Conservation (phyloP, 331 rosid genomes). For the Cucumis variabilis region DNA sequence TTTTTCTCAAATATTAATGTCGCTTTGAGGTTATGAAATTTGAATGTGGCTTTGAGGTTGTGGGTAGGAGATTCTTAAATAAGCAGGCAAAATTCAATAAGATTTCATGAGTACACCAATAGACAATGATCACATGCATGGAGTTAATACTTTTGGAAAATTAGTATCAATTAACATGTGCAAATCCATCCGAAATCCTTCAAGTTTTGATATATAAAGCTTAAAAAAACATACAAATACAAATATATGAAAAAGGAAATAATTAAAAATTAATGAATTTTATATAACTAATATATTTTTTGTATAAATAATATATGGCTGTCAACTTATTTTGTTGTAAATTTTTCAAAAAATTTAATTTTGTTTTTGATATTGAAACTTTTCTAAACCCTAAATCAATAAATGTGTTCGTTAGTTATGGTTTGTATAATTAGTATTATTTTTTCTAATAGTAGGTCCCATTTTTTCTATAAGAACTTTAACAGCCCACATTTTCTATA, state of each 20-base stretch:
- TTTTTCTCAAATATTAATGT: neutral
- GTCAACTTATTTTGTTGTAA: too few relatives aligned
- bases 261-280: neutral
- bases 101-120: constrained; percentile 21
- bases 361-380: too few relatives aligned
- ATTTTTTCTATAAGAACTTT: neutral
- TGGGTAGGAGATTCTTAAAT: too few relatives aligned
- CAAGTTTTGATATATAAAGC: neutral
- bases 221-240: neutral
- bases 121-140: constrained; percentile 14
- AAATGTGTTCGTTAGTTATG: too few relatives aligned
- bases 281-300: too few relatives aligned
- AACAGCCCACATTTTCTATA: too few relatives aligned
- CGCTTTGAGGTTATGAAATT: too few relatives aligned
- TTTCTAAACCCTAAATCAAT: too few relatives aligned
- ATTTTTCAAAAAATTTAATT: too few relatives aligned
- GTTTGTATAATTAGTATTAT: neutral
- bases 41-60: too few relatives aligned
- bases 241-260: neutral
- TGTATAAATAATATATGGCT: too few relatives aligned
- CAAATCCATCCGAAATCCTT: neutral
- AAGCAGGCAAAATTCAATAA: neutral
- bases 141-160: constrained; percentile 24
- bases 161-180: constrained; percentile 19
- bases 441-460: neutral